Base-by-base conservation (phyloP, 2,329 filamentous ascomycete genomes). In the Dothidotthia symphoricarpi region DNA sequence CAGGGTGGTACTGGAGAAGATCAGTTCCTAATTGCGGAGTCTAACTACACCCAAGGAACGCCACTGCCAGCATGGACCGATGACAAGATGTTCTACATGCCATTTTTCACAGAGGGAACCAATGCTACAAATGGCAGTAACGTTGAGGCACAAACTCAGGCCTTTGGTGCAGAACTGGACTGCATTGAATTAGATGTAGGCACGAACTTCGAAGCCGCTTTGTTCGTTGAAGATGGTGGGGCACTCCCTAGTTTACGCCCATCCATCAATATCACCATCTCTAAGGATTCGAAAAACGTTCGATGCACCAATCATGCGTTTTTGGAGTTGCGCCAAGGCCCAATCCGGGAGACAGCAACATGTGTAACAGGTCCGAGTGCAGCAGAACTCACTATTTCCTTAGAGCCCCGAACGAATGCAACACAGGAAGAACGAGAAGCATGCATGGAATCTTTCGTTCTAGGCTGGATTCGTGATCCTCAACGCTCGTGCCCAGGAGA, bases 51-150 rank as follows among this genome's bases (percentile, higher is more conserved):
- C 0, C 46, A 54, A 0, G 62, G 64, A 0, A 77, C 74, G 0
- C 45, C 64, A 0, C 55, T 81, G 0, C 73, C 76, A 0, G 51
- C 75, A 0, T 82, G 80, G 79, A 66, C 72, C 0, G 69, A 75
- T 1, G 16, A 57, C 0, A 47, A 66, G 0, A 69, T 66, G 10
- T 74, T 69, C 8, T 82, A 80, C 29, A 41, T 78, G 0, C 74
- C 76, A 0, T 69, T 76, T 26, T 43, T 57, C 2, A 8, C 34
- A 3, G 6, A 31, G 3, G 11, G 22, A 12, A 48, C 43, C 2
- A 39, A 45, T 2, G 24, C 16, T n/a, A 17, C n/a, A 0, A 29
- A 24, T 4, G 10, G 6, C 5, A 6, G 15, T 8, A 27, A 43
- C 1, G 57, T 54, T 30, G 42, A 53, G 31, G 60, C 59, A 0